Evolutionary conservation across 805 yeast species (phyloP).

Genomic region (Maudiozyma serrabonitensis): DNA sequence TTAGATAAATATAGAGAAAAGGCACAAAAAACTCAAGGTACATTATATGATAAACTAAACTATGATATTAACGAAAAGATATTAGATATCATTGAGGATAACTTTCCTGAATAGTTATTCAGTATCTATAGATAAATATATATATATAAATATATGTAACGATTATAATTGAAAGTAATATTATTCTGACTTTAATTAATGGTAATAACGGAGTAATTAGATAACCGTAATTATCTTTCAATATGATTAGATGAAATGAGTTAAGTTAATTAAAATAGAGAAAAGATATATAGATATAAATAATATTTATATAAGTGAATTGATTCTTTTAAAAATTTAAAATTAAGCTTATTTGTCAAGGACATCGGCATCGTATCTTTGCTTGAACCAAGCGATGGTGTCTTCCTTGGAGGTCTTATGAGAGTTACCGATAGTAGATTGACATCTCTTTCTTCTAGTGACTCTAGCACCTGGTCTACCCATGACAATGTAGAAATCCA

Average conservation of each 20-base stretch:
- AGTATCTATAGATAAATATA: background rate
- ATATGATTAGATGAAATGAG: background rate
- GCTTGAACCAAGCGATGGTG: conserved; percentile 97
- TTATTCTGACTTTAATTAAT: no score
- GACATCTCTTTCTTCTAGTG: conserved; percentile 96
- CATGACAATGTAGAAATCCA: conserved; percentile 98
- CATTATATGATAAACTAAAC: conserved; percentile 36
- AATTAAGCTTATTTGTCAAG: conserved; percentile 51
- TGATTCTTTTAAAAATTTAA: background rate
- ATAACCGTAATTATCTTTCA: background rate
- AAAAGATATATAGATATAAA: background rate
- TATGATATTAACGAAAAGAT: conserved; percentile 44
- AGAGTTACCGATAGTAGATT: conserved; percentile 78
- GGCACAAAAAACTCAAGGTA: conserved; percentile 36
- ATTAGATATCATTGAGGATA: conserved; percentile 14
- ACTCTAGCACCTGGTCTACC: conserved; percentile 99
- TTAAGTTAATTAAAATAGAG: background rate
- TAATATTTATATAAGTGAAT: no score
- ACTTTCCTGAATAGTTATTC: background rate
- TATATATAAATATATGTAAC: background rate
- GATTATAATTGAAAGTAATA: background rate
- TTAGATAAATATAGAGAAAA: conserved; percentile 34
- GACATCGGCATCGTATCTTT: conserved; percentile 98
- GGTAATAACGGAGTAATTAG: no score
- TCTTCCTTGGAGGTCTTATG: conserved; percentile 92